Percentiles rank a stretch among this genome's conserved stretches.
These are phyloP conservation scores for Syzygium aqueum DNA, from an alignment of 345 rosid species.

Conservation along the genomic window DNA sequence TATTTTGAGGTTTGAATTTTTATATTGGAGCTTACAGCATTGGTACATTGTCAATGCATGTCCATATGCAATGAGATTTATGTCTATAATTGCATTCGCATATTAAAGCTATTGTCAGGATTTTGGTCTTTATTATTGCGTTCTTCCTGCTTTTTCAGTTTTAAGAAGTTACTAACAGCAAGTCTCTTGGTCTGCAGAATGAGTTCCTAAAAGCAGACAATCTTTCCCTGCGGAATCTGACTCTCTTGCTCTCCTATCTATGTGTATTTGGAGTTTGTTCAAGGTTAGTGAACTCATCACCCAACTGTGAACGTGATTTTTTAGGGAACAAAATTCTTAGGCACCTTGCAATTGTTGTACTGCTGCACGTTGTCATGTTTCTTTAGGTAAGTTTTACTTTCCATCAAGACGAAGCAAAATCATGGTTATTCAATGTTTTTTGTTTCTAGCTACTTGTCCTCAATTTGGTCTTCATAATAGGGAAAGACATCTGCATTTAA, in stretches of 20 bases:
- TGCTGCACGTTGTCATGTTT: background rate
- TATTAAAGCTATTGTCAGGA: background rate
- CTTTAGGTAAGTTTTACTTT: background rate
- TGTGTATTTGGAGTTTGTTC: conserved; percentile 81
- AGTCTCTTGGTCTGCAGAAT: conserved; percentile 33
- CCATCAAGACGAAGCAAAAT: background rate
- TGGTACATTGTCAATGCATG: background rate
- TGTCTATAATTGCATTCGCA: background rate
- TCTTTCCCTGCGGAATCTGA: conserved; percentile 68
- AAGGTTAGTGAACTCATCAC: conserved; percentile 34
- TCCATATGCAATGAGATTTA: background rate
- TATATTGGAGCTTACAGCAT: background rate
- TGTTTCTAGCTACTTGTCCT: background rate
- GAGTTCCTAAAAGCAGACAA: conserved; percentile 73
- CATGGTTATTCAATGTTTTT: background rate
- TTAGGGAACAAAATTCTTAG: background rate
- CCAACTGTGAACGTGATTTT: background rate
- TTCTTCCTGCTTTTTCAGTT: background rate
- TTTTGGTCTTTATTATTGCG: background rate
- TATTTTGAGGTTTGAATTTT: conserved; percentile 49
- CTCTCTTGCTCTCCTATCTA: conserved; percentile 72
- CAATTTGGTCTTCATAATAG: background rate
- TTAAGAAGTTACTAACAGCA: background rate
- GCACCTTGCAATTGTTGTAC: background rate
- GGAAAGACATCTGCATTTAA: background rate